Conservation (phyloP, 192 early-diverging fungal species). For the Diversispora eburnea region DNA sequence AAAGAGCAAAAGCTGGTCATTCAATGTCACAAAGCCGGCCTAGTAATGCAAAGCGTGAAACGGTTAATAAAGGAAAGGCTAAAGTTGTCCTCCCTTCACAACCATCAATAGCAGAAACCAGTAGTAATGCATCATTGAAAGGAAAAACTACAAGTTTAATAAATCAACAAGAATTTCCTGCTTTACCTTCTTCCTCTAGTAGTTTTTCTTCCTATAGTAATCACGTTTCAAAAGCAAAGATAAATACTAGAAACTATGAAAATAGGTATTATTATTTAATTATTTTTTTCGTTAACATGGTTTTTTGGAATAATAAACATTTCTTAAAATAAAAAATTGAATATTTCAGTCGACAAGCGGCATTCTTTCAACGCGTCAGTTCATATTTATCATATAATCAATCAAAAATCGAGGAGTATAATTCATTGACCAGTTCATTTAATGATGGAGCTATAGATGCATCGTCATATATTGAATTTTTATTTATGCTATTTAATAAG, state of each 20-base stretch:
- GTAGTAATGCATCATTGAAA: neutral
- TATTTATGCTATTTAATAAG: constrained; percentile 37
- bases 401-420: constrained; percentile 45
- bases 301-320: neutral
- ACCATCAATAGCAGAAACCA: neutral
- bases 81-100: neutral
- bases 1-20: neutral
- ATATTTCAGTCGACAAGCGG: constrained; percentile 35
- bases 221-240: too few species aligned
- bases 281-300: neutral
- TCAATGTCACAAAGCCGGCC: neutral
- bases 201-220: too few species aligned
- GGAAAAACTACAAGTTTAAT: neutral
- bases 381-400: constrained; percentile 33
- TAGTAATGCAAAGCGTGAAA: neutral
- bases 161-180: neutral
- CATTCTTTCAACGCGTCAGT: constrained; percentile 41
- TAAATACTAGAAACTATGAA: too few species aligned
- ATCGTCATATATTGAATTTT: constrained; percentile 40
- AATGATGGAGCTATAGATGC: constrained; percentile 41
- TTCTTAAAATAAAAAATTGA: neutral
- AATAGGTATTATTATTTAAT: neutral
- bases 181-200: neutral
- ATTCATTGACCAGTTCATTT: constrained; percentile 46
- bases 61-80: neutral